These are phyloP conservation scores for Pichia sp. DNA, from an alignment of 1,139 yeast species.

Conservation along the genomic window DNA sequence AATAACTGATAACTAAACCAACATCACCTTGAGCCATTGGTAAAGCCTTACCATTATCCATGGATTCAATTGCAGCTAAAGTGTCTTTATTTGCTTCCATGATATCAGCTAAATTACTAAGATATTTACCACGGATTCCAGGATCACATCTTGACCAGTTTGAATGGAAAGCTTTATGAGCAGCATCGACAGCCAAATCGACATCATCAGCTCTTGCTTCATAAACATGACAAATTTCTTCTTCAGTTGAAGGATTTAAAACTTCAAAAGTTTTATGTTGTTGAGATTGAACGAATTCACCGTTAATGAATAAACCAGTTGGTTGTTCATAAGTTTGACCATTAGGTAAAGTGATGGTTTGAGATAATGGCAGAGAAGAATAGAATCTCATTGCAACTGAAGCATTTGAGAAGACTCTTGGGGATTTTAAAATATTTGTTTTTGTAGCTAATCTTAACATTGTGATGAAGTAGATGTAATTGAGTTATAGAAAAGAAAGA, in stretches of 20 bases:
- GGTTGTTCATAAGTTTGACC: constrained; percentile 49
- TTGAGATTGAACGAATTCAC: constrained; percentile 61
- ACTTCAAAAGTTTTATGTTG: constrained; percentile 59
- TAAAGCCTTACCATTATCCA: constrained; percentile 69
- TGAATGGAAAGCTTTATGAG: constrained; percentile 48
- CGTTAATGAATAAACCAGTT: constrained; percentile 75
- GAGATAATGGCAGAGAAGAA: constrained; percentile 26
- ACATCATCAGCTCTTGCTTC: constrained; percentile 61
- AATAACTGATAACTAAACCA: constrained; percentile 46
- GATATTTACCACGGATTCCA: constrained; percentile 45
- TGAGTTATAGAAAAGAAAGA: not conserved
- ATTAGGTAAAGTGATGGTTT: constrained; percentile 27
- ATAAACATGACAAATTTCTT: constrained; percentile 49
- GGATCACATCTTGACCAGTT: constrained; percentile 39
- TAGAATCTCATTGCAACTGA: constrained; percentile 21
- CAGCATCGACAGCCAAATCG: constrained; percentile 57
- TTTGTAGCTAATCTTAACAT: constrained; percentile 16
- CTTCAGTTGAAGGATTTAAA: constrained; percentile 59
- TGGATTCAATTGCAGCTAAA: constrained; percentile 60
- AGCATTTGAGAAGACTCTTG: constrained; percentile 10
- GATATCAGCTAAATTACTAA: constrained; percentile 55
- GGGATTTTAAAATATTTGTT: constrained; percentile 2
- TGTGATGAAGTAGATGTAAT: not conserved
- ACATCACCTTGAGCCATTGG: constrained; percentile 47
- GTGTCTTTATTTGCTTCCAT: constrained; percentile 51